Percentiles rank a stretch among this genome's conserved stretches.
phyloP scores from a whole-genome alignment of 2,329 filamentous ascomycete species.

The Chaetomiaceae sp. region DNA sequence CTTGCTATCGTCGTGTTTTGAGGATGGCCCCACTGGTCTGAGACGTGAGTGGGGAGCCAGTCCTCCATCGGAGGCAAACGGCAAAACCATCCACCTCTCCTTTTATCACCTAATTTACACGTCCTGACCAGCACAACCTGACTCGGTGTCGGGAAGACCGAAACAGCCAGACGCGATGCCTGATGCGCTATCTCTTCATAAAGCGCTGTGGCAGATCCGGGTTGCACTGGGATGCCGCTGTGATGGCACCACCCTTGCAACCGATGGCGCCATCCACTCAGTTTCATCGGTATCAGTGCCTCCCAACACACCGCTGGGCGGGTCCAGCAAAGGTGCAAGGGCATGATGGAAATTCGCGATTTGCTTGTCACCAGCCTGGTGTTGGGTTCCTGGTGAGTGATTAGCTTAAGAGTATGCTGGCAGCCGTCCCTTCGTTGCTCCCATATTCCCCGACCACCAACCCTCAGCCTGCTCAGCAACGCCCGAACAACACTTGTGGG shows the following conservation, averaged over 20 bases:
- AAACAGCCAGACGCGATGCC: neutral
- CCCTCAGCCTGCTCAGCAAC: no score
- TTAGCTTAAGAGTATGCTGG: neutral
- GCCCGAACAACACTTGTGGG: no score
- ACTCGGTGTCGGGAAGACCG: neutral
- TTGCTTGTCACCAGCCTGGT: slow-evolving; percentile 21
- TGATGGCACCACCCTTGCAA: slow-evolving; percentile 27
- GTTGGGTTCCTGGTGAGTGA: neutral
- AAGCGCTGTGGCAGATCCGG: neutral
- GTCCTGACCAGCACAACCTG: neutral
- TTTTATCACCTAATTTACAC: no score
- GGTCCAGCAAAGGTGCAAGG: neutral
- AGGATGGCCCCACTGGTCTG: no score
- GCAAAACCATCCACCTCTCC: no score
- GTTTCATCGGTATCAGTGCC: slow-evolving; percentile 10
- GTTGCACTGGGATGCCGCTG: slow-evolving; percentile 3
- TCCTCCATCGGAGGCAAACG: neutral
- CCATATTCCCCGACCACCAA: neutral
- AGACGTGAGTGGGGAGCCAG: no score
- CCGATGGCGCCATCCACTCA: slow-evolving; percentile 27
- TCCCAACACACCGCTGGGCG: neutral
- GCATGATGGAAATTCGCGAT: slow-evolving; percentile 19
- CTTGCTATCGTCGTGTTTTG: no score
- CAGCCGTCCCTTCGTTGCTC: neutral
- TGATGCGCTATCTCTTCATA: neutral